Evolutionary conservation across 805 yeast species (phyloP), one percentile per base, ranked within the genome.

Genomic region (Tetrapisispora namnaoensis): DNA sequence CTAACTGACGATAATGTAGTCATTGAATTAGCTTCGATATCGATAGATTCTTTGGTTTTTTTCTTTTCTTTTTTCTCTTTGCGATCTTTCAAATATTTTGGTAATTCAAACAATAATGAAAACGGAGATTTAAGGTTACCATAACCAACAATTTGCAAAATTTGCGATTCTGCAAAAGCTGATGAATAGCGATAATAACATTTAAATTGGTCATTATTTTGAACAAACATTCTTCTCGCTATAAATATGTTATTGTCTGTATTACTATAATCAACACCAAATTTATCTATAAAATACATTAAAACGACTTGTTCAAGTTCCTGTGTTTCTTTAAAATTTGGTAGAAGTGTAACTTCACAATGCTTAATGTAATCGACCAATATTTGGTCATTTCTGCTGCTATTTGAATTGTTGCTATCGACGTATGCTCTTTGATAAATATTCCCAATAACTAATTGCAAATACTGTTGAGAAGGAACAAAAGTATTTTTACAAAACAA

Each of bases 401-500:
- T 34, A 22, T 35, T 46, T 28, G 46, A 43, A 45, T 53, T 59
- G 43, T 56, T 63, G 47, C 65, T 55, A 47, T 71, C 75, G 22
- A 68, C 72, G 51, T 69, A 73, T n/a, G 71, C 72, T 53, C 74
- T 65, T 66, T 55, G 86, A 71, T 61, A 83, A 61, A 84, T 85
- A 58, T 84, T 85, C 55, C 85, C 93, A 45, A 86, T 84, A 20
- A 86, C 89, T 68, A 84, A 73, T 56, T 83, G 73, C 65, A 86
- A 73, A 60, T 86, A 86, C 57, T 83, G 89, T 45, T 79, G 82
- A 2, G 93, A 83, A 22, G 95, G 95, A 4, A 83, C 88, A 66
- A 86, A 86, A 7, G 91, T 88, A 60, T 86, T 93, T 51, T 84
- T 77, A 57, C 91, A 85, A 50, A 80, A 77, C 10, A 85, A 90